phyloP scores from a whole-genome alignment of 306 rosid species.

The Castanospermum australe region DNA sequence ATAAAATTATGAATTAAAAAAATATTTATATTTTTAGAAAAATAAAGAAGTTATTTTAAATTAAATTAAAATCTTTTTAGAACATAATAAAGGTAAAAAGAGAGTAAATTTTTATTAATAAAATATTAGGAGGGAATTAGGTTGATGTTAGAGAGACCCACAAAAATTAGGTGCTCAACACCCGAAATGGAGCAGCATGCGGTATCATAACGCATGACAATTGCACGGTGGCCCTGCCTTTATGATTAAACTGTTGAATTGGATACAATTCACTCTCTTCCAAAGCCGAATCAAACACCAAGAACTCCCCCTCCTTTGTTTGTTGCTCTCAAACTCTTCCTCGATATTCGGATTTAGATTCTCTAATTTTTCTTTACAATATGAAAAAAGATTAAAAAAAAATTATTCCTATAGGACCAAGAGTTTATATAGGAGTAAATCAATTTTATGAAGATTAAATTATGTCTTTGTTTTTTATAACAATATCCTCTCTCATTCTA shows the following conservation, averaged over 20 bases:
- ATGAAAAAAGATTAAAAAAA: no score
- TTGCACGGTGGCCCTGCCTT: constrained; percentile 44
- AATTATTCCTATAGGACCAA: no score
- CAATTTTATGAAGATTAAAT: no score
- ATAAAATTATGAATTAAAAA: no score
- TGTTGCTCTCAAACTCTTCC: constrained; percentile 28
- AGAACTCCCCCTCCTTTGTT: not conserved
- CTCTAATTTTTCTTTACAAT: no score
- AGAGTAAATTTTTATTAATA: not conserved
- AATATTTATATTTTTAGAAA: no score
- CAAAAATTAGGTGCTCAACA: constrained; percentile 13
- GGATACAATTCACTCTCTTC: constrained; percentile 8
- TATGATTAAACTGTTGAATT: constrained; percentile 21
- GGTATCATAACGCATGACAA: constrained; percentile 54
- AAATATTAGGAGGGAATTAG: not conserved
- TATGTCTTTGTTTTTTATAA: no score
- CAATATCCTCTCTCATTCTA: no score
- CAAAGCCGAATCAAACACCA: constrained; percentile 21
- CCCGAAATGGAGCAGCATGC: constrained; percentile 38
- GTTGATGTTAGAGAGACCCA: not conserved
- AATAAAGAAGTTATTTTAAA: no score
- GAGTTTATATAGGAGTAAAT: no score
- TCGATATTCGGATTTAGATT: no score
- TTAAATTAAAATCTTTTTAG: no score
- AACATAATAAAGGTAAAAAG: not conserved